Base-by-base conservation (phyloP, 164 flowering plant genomes). In the Vitis riparia region DNA sequence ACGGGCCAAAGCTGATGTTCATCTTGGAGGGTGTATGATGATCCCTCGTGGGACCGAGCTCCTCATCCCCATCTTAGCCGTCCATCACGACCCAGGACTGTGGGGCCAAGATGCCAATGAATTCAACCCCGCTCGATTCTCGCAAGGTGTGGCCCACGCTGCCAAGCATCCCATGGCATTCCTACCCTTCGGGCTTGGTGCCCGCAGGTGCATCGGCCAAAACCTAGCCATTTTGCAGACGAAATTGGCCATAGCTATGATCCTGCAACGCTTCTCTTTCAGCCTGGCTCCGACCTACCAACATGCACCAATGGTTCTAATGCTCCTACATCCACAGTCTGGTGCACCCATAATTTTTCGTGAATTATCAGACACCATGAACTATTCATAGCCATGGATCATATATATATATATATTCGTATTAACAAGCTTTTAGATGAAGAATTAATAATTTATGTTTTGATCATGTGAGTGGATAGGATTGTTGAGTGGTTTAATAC, bases 71-170 rank as follows among this genome's bases (percentile, higher is more conserved):
- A 51, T 51, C 12, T 51, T 82, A 5, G 78, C 79, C 13, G 10
- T 75, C 5, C 88, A 85, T 57, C 73, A 75, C 51, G 79, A 83
- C 69, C 73, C 78, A 14, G 15, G 68, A 2, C 63, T 77, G 48
- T 87, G 90, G 90, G 88, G 85, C 61, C 70, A 78, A 62, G 88
- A 85, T 65, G 90, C 59, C 17, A 77, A 83, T 17, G 56, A 59
- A 0, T 87, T 85, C 87, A 87, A 78, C 48, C 88, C 90, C 19
- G 86, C 80, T 47, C 75, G 90, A 68, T 85, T 87, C 63, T 55
- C 84, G n/a, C 75, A 78, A 58, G 88, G 90, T 32, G 68, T 81
- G 15, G 76, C 76, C 4, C 81, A 76, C 12, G 85, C 80, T 11
- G 69, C 68, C 17, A 64, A 63, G 27, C 49, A 63, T 14, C 73